Percentiles rank a stretch among this genome's conserved stretches.
Evolutionary conservation across 345 rosid genomes (phyloP).

Genomic region (Lepidium sativum): DNA sequence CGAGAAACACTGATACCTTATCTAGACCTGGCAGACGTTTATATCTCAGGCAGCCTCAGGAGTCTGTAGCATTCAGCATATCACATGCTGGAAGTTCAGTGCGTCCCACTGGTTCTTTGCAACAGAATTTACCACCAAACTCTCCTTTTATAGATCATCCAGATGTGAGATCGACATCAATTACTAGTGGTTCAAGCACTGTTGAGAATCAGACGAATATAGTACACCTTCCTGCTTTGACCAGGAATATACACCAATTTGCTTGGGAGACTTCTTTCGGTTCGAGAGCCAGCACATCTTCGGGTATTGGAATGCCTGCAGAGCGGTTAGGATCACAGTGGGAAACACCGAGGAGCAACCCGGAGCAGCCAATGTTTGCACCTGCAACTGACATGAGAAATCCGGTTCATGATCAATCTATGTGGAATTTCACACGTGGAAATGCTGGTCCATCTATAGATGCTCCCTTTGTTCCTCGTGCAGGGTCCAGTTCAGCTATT

Average conservation of each 20-base stretch:
- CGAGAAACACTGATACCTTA: conserved; percentile 32
- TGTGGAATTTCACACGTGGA: conserved; percentile 57
- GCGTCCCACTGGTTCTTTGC: conserved; percentile 34
- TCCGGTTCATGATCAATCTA: conserved; percentile 49
- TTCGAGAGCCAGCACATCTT: conserved; percentile 40
- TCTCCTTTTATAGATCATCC: conserved; percentile 34
- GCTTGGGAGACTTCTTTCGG: conserved; percentile 45
- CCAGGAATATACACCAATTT: conserved; percentile 43
- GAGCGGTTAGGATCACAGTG: conserved; percentile 30
- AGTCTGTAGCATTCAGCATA: conserved; percentile 35
- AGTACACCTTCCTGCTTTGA: conserved; percentile 36
- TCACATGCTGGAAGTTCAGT: conserved; percentile 37
- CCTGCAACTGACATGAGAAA: conserved; percentile 46
- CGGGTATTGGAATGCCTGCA: conserved; percentile 37
- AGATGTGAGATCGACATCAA: conserved; percentile 39
- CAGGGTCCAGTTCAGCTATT: conserved; percentile 40
- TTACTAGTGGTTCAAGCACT: conserved; percentile 29
- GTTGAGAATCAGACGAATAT: conserved; percentile 39
- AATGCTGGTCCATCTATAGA: conserved; percentile 32
- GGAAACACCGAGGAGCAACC: conserved; percentile 45
- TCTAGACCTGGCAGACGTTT: conserved; percentile 43
- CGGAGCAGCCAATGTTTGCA: conserved; percentile 48
- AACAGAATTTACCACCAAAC: conserved; percentile 34
- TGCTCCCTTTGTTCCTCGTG: conserved; percentile 36
- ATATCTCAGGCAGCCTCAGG: conserved; percentile 46